These are phyloP conservation scores for Sporothrix euskadiensis DNA, from an alignment of 2,329 filamentous ascomycete species.

Conservation along the genomic window DNA sequence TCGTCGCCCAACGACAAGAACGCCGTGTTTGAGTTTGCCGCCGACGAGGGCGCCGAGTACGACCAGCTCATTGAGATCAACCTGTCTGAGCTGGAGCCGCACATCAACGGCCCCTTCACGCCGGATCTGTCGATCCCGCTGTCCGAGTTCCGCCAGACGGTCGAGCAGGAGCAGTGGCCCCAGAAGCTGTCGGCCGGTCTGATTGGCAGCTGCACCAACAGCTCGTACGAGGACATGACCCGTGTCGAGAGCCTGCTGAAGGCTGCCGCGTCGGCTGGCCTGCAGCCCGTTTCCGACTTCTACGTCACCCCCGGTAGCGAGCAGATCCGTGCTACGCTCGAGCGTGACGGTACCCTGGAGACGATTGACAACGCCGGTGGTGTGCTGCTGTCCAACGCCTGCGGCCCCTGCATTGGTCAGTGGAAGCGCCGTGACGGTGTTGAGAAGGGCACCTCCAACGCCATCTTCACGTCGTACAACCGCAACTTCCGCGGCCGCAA, in stretches of 20 bases:
- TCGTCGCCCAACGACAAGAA: constrained; percentile 41
- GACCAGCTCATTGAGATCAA: constrained; percentile 90
- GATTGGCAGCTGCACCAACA: constrained; percentile 98
- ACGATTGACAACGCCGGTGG: constrained; percentile 87
- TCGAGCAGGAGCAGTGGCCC: constrained; percentile 85
- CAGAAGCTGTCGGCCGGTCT: constrained; percentile 86
- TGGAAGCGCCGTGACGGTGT: constrained; percentile 91
- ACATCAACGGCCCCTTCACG: constrained; percentile 96
- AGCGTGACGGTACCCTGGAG: constrained; percentile 80
- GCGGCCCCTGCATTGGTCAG: constrained; percentile 89
- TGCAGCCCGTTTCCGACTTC: constrained; percentile 87
- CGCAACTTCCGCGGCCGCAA: constrained; percentile 97
- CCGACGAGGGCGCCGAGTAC: constrained; percentile 81
- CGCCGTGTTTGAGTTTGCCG: constrained; percentile 65
- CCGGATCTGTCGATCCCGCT: constrained; percentile 92
- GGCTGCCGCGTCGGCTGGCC: constrained; percentile 83
- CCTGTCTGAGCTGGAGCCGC: constrained; percentile 84
- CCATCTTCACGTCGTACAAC: constrained; percentile 97
- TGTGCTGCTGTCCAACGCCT: constrained; percentile 89
- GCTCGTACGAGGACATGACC: constrained; percentile 98
- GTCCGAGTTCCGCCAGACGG: constrained; percentile 82
- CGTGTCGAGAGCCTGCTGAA: constrained; percentile 89
- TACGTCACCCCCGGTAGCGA: constrained; percentile 97
- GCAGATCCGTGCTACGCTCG: constrained; percentile 91
- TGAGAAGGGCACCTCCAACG: constrained; percentile 81